Base-by-base conservation (phyloP, 495 filamentous ascomycete species). In the Neurospora sp. region DNA sequence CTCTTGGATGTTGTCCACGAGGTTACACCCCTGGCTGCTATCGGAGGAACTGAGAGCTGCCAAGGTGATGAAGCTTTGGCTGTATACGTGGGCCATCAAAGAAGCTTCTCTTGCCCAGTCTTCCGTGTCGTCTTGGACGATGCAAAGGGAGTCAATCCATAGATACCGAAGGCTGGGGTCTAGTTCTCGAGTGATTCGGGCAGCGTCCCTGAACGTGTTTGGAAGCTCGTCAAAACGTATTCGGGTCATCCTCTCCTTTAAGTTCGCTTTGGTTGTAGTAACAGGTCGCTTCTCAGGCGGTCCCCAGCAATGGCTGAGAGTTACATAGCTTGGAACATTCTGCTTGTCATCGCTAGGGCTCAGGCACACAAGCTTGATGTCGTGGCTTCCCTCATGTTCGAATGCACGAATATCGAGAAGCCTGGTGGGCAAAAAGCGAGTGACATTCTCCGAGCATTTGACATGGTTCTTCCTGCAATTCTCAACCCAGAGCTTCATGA, bases 111-210 rank as follows among this genome's bases (percentile, higher is more conserved):
- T 44, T 44, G 41, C 16, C 41, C 41, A 44, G 2, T 44, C 16
- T n/a, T 44, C 16, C 3, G 41, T 44, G 71, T 78, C 81, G 31
- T 72, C 69, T 59, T 81, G 81, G 69, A 81, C 71, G 54, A 81
- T 82, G 70, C 79, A 79, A 2, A 31, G 31, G 31, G 31, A 31
- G 31, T 31, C 31, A 3, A 31, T 31, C 31, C 31, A 31, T 31
- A 72, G 40, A 39, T 80, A 78, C 23, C 41, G 16, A 44, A 44
- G 41, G 41, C 41, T 18, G 14, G 41, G 16, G 1, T 44, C 16
- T 16, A 44, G 41, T 8, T 44, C 41, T 18, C 41, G 16, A 8
- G 41, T 44, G 41, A 44, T n/a, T 18, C 16, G 41, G 5, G 16
- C 41, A 44, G 41, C 41, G 16, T 44, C 41, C 18, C 16, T 18